These are phyloP conservation scores for Phytophthora lateralis DNA, from an alignment of 352 stramenopile genomes.

Conservation along the genomic window DNA sequence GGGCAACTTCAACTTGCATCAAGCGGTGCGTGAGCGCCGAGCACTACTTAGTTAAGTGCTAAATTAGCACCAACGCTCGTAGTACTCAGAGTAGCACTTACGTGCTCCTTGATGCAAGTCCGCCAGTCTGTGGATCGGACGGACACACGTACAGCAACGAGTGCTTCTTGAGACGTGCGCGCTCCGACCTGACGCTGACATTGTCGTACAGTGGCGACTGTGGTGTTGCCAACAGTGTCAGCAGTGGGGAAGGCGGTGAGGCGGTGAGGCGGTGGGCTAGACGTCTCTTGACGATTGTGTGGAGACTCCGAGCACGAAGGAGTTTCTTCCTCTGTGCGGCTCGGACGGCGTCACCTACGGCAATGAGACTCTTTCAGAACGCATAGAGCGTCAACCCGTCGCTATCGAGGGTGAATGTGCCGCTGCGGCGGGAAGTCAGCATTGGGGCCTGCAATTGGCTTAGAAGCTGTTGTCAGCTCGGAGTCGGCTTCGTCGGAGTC, in stretches of 20 bases:
- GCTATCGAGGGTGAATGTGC: conserved; percentile 35
- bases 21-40: no score
- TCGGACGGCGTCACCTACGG: conserved; percentile 55
- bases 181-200: conserved; percentile 28
- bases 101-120: no score
- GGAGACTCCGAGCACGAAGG: conserved; percentile 28
- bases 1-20: not conserved
- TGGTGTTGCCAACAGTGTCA: not conserved
- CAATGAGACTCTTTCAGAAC: conserved; percentile 48
- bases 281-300: conserved; percentile 7
- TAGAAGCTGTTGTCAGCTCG: conserved; percentile 3
- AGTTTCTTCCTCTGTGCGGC: conserved; percentile 46
- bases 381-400: conserved; percentile 32
- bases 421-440: not conserved
- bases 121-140: conserved; percentile 60
- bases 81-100: no score
- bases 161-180: conserved; percentile 34
- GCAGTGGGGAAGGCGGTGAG: not conserved
- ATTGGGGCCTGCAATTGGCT: conserved; percentile 5
- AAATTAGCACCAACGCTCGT: no score
- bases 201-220: conserved; percentile 32
- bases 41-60: no score
- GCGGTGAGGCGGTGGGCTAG: not conserved
- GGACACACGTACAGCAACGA: conserved; percentile 52
- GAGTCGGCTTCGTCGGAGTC: conserved; percentile 13